Evolutionary conservation across 2,329 filamentous ascomycete species (phyloP).

Genomic region (Zymoseptoria passerinii): DNA sequence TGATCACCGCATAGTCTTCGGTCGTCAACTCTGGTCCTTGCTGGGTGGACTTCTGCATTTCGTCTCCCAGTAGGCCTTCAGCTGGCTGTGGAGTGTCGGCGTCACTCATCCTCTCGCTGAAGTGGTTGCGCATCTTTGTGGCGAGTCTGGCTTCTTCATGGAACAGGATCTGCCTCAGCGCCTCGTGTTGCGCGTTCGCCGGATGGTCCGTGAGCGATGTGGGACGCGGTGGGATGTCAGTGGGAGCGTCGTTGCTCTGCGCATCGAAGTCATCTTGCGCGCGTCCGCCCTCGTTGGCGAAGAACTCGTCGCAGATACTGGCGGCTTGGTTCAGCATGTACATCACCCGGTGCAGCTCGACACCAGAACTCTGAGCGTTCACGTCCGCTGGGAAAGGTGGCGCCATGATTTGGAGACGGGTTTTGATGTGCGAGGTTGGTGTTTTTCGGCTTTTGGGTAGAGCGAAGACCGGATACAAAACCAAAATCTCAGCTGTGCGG

Average conservation of each 20-base stretch:
- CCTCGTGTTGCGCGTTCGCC: background rate
- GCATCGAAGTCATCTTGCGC: background rate
- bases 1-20: slow-evolving; percentile 1
- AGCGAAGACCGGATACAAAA: background rate
- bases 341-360: background rate
- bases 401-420: background rate
- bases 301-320: background rate
- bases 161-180: background rate
- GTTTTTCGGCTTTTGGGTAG: background rate
- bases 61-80: background rate
- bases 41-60: background rate
- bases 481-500: background rate
- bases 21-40: slow-evolving; percentile 1
- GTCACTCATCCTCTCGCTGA: background rate
- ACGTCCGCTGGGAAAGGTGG: background rate
- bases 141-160: background rate
- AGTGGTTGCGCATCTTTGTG: background rate
- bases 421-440: background rate
- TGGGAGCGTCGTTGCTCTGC: background rate
- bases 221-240: background rate
- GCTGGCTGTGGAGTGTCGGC: background rate
- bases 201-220: background rate
- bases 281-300: background rate
- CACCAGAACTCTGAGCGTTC: background rate
- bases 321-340: background rate